Conservation (phyloP, 257 asterid species). For the Fraxinus anomala region DNA sequence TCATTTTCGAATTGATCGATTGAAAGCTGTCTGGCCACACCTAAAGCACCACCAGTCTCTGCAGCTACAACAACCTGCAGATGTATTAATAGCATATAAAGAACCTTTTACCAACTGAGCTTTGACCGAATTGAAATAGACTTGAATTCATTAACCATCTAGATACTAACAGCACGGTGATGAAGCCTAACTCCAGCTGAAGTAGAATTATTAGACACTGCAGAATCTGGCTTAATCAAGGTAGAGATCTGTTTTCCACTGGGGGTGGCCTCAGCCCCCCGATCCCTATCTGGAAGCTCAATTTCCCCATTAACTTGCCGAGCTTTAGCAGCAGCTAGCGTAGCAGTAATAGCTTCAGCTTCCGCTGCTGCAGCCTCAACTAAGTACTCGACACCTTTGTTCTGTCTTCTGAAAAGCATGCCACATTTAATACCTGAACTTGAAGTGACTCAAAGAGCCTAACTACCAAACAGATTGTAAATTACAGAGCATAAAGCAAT, state of each 20-base stretch:
- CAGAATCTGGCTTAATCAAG: slow-evolving; percentile 84
- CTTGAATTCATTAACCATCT: slow-evolving; percentile 21
- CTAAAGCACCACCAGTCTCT: slow-evolving; percentile 96
- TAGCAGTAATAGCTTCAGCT: slow-evolving; percentile 95
- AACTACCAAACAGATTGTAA: slow-evolving; percentile 9
- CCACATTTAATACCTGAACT: slow-evolving; percentile 24
- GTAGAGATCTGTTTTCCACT: slow-evolving; percentile 81
- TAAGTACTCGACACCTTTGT: slow-evolving; percentile 91
- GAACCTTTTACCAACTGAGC: slow-evolving; percentile 22
- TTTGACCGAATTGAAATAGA: background rate
- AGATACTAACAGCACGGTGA: slow-evolving; percentile 92
- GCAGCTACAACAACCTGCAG: slow-evolving; percentile 98
- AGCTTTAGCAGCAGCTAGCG: slow-evolving; percentile 99
- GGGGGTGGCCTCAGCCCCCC: slow-evolving; percentile 97
- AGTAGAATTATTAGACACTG: slow-evolving; percentile 57
- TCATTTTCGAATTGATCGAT: slow-evolving; percentile 98
- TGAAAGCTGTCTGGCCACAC: slow-evolving; percentile 99
- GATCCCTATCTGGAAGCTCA: slow-evolving; percentile 92
- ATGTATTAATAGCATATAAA: slow-evolving; percentile 26
- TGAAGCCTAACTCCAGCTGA: slow-evolving; percentile 97
- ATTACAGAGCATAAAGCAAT: slow-evolving; percentile 21
- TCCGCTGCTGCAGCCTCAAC: slow-evolving; percentile 99
- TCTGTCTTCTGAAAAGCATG: slow-evolving; percentile 57
- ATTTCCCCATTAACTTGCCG: slow-evolving; percentile 92
- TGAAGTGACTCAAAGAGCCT: slow-evolving; percentile 24